phyloP scores from a whole-genome alignment of 768 basidiomycete genomes.

The Candolleomyces aberdarensis region DNA sequence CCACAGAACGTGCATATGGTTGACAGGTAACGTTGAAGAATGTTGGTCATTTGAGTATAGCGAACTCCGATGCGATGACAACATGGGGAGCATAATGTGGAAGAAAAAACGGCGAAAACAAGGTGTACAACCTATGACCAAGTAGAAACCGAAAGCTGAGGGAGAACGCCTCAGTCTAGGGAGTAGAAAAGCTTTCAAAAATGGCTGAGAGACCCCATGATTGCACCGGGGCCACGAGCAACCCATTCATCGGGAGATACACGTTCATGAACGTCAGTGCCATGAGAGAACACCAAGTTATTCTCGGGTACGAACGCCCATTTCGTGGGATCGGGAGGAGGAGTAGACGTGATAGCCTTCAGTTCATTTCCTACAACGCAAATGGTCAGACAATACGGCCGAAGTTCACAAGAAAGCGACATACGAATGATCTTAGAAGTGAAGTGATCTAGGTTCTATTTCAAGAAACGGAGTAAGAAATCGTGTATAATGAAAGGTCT shows the following conservation, averaged over 20 bases:
- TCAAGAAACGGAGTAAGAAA: not conserved
- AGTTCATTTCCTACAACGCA: constrained; percentile 49
- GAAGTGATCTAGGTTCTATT: constrained; percentile 66
- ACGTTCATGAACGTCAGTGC: constrained; percentile 33
- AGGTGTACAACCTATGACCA: too few relatives aligned
- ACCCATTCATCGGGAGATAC: constrained; percentile 57
- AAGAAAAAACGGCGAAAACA: too few relatives aligned
- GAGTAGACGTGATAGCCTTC: constrained; percentile 56
- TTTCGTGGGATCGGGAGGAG: constrained; percentile 52
- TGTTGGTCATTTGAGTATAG: too few relatives aligned
- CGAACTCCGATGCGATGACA: too few relatives aligned
- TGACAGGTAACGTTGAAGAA: too few relatives aligned
- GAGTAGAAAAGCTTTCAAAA: constrained; percentile 9
- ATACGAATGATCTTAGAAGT: constrained; percentile 65
- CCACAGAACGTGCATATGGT: too few relatives aligned
- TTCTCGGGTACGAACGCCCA: constrained; percentile 65
- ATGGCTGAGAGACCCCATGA: constrained; percentile 38
- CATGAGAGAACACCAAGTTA: constrained; percentile 47
- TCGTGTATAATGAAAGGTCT: not conserved
- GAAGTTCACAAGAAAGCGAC: constrained; percentile 16
- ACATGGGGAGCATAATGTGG: too few relatives aligned
- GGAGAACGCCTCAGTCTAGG: too few relatives aligned
- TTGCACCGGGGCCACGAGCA: constrained; percentile 39
- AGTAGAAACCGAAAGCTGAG: too few relatives aligned
- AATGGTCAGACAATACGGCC: not conserved